Evolutionary conservation across 2,329 filamentous ascomycete species (phyloP).

Genomic region (Penicillium brevicompactum): DNA sequence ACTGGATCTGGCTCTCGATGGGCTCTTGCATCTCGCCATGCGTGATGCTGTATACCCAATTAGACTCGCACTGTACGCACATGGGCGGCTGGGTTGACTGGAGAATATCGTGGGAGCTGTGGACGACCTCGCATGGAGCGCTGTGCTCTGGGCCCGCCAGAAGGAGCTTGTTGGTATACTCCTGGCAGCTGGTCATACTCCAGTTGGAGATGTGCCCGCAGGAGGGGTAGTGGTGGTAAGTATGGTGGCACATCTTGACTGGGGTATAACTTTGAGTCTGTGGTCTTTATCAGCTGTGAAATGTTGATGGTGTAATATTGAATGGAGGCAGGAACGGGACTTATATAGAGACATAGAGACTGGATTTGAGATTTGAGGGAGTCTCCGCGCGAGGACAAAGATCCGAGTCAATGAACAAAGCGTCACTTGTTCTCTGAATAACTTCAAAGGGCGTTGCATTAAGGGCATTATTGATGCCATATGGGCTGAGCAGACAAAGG

Average conservation of each 20-base stretch:
- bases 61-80: slow-evolving; percentile 18
- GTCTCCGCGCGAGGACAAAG: not conserved
- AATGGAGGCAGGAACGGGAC: no score
- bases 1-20: slow-evolving; percentile 12
- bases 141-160: not conserved
- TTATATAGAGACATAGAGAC: not conserved
- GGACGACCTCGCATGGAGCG: slow-evolving; percentile 5
- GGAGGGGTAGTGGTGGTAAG: slow-evolving; percentile 28
- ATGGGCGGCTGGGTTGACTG: not conserved
- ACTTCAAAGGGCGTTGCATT: not conserved
- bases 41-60: slow-evolving; percentile 2
- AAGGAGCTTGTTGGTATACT: slow-evolving; percentile 23
- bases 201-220: slow-evolving; percentile 34
- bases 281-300: no score
- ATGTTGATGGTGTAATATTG: no score
- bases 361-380: not conserved
- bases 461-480: not conserved
- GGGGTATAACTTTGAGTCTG: not conserved
- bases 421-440: not conserved
- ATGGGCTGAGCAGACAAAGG: not conserved
- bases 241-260: slow-evolving; percentile 27
- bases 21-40: not conserved
- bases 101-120: slow-evolving; percentile 15
- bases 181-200: slow-evolving; percentile 25
- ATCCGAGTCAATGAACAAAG: slow-evolving; percentile 6